These are phyloP conservation scores for Gracilaria gracilis DNA, from an alignment of 23 red algal species.

Conservation along the genomic window DNA sequence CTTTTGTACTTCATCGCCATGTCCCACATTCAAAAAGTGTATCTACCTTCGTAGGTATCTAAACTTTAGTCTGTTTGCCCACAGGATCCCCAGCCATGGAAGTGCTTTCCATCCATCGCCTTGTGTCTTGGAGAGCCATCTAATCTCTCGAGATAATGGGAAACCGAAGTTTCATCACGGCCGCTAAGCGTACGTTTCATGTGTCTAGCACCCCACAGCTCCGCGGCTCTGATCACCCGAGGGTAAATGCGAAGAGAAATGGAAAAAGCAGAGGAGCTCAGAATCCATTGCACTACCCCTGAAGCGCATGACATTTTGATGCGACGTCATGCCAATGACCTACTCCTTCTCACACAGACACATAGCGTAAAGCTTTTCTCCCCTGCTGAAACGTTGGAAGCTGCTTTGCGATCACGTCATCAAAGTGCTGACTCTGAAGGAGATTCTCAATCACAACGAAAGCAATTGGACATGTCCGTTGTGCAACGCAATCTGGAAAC, in stretches of 20 bases:
- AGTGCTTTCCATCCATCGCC: background rate
- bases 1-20: background rate
- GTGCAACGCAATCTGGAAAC: constrained; percentile 22
- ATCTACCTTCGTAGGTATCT: too few relatives aligned
- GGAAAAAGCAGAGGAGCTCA: constrained; percentile 10
- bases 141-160: background rate
- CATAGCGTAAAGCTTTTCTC: constrained; percentile 62
- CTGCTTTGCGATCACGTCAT: background rate
- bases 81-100: too few relatives aligned
- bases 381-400: constrained; percentile 6
- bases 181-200: background rate
- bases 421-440: background rate
- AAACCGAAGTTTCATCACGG: background rate
- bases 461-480: constrained; percentile 22
- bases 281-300: constrained; percentile 49
- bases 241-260: background rate
- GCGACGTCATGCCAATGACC: constrained; percentile 15
- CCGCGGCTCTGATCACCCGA: background rate
- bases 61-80: too few relatives aligned
- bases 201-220: background rate
- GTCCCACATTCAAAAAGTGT: too few relatives aligned
- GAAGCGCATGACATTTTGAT: constrained; percentile 43
- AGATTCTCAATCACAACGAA: background rate
- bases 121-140: background rate
- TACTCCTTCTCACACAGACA: constrained; percentile 31